phyloP scores from a whole-genome alignment of 306 rosid species.

The Pachyrhizus erosus region DNA sequence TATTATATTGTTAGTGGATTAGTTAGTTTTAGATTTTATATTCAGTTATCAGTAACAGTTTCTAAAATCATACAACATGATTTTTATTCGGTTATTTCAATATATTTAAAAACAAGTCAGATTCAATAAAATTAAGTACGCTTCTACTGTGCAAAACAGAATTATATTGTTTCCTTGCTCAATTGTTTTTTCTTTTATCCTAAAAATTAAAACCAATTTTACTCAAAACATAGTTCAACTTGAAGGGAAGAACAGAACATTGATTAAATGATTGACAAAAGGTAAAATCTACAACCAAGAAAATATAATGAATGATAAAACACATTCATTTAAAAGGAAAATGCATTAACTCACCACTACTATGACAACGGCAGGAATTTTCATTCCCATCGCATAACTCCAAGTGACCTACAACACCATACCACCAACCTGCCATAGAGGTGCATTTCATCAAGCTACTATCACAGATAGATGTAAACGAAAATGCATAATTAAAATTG shows the following conservation, averaged over 20 bases:
- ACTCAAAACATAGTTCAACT: constrained; percentile 36
- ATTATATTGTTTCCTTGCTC: too few relatives aligned
- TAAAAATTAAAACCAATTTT: too few relatives aligned
- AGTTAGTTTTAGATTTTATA: too few relatives aligned
- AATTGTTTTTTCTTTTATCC: too few relatives aligned
- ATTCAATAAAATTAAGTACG: too few relatives aligned
- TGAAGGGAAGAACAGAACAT: constrained; percentile 27
- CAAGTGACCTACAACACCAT: constrained; percentile 94
- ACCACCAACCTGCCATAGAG: constrained; percentile 95
- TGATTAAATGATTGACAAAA: constrained; percentile 21
- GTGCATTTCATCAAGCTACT: constrained; percentile 36
- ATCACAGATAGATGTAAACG: constrained; percentile 26
- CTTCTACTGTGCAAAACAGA: too few relatives aligned
- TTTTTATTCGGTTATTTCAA: too few relatives aligned
- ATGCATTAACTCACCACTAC: constrained; percentile 70
- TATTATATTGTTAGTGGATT: too few relatives aligned
- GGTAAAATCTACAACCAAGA: neutral
- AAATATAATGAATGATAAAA: too few relatives aligned
- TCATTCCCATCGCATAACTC: constrained; percentile 84
- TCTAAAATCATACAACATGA: too few relatives aligned
- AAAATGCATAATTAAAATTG: constrained; percentile 41
- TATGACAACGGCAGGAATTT: constrained; percentile 73
- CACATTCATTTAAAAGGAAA: constrained; percentile 38
- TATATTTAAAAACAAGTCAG: too few relatives aligned
- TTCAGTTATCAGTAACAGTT: too few relatives aligned